Percentiles rank a stretch among this genome's conserved stretches.
Evolutionary conservation across 305 asterid genomes (phyloP).

Genomic region (Rubia peregrina): DNA sequence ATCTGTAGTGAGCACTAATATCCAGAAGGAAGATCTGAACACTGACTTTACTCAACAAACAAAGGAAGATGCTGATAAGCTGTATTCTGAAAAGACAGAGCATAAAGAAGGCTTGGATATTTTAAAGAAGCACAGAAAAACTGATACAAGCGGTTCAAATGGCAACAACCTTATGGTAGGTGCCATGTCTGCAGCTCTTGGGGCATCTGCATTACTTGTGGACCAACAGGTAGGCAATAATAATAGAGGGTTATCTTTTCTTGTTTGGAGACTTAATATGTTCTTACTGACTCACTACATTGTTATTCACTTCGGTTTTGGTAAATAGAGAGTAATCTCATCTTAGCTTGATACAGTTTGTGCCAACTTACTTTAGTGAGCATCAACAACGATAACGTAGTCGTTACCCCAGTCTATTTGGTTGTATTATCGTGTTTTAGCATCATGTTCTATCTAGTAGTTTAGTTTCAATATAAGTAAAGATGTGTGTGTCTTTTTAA

Average conservation of each 20-base stretch:
- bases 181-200: conserved; percentile 92
- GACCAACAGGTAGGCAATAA: conserved; percentile 50
- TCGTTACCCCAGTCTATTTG: not conserved
- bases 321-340: not conserved
- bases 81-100: conserved; percentile 18
- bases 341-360: not conserved
- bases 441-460: not conserved
- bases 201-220: conserved; percentile 83
- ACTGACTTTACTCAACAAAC: conserved; percentile 31
- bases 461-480: not conserved
- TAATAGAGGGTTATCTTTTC: not conserved
- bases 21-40: conserved; percentile 23
- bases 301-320: conserved; percentile 8
- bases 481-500: not conserved
- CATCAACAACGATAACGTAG: not conserved
- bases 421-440: not conserved
- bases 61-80: conserved; percentile 25
- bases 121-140: conserved; percentile 25
- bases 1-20: conserved; percentile 36
- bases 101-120: conserved; percentile 20
- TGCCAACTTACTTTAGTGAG: not conserved
- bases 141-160: conserved; percentile 31
- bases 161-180: conserved; percentile 53
- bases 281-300: conserved; percentile 18
- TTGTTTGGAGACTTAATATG: not conserved